phyloP scores from a whole-genome alignment of 2,329 filamentous ascomycete genomes.

The Penicillium brasilianum region DNA sequence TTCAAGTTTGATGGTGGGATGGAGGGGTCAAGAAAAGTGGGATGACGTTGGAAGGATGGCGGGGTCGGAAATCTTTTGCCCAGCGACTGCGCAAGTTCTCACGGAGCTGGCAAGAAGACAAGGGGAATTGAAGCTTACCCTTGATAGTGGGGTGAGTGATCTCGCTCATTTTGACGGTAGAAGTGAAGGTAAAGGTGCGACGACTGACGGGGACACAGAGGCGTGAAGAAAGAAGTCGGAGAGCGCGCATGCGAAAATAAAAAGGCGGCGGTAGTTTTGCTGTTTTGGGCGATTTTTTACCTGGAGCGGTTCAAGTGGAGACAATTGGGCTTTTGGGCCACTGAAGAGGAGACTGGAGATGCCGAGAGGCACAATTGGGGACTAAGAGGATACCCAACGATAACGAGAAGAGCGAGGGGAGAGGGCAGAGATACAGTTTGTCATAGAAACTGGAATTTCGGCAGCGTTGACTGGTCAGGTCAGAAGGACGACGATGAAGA shows the following conservation, averaged over 20 bases:
- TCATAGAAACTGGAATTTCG: constrained; percentile 1
- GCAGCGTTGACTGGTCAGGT: not conserved
- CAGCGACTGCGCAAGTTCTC: not conserved
- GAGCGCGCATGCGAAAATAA: constrained; percentile 31
- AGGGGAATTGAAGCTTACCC: constrained; percentile 55
- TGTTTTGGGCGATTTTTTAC: constrained; percentile 32
- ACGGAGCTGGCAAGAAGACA: not conserved
- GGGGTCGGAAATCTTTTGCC: constrained; percentile 15
- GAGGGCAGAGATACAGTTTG: not conserved
- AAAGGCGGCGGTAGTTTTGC: constrained; percentile 33
- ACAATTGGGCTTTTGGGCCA: constrained; percentile 15
- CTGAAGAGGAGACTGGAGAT: not conserved
- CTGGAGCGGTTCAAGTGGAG: constrained; percentile 25
- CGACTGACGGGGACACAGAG: constrained; percentile 20
- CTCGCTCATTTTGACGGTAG: constrained; percentile 64
- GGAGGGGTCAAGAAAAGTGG: constrained; percentile 17
- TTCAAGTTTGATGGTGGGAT: constrained; percentile 3
- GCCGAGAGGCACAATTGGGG: not conserved
- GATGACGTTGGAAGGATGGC: constrained; percentile 22
- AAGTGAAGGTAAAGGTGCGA: constrained; percentile 27
- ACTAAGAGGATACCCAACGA: not conserved
- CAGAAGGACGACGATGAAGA: not conserved
- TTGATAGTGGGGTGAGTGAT: constrained; percentile 78
- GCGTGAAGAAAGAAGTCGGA: constrained; percentile 28
- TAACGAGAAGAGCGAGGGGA: not conserved